phyloP scores from a whole-genome alignment of 148 eudicot species.

The Gaultheria prostrata region DNA sequence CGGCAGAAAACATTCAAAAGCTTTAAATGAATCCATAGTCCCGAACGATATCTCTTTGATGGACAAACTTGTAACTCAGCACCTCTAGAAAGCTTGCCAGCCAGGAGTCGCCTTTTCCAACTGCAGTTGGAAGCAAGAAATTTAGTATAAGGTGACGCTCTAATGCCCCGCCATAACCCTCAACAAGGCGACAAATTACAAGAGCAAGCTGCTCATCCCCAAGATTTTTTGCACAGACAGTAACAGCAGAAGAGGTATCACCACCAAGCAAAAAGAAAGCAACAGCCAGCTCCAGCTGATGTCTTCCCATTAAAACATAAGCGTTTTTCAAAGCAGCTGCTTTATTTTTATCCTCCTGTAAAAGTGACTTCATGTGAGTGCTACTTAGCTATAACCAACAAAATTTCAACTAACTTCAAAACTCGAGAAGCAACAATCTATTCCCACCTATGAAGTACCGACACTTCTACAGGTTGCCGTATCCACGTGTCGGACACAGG shows the following conservation, averaged over 20 bases:
- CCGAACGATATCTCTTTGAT: background rate
- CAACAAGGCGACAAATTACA: conserved; percentile 89
- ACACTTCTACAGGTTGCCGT: too few species aligned
- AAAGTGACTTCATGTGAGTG: conserved; percentile 2
- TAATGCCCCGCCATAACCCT: conserved; percentile 71
- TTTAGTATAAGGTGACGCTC: conserved; percentile 69
- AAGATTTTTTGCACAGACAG: conserved; percentile 89
- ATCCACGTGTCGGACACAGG: too few species aligned
- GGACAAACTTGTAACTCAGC: conserved; percentile 9
- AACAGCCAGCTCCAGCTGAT: conserved; percentile 85
- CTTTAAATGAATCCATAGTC: background rate
- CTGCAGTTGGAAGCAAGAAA: conserved; percentile 81
- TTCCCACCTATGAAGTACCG: too few species aligned
- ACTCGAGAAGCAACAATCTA: background rate
- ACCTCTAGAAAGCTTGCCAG: conserved; percentile 86
- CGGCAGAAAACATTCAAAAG: background rate
- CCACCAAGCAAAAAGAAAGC: conserved; percentile 99
- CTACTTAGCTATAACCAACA: background rate
- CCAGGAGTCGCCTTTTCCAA: conserved; percentile 80
- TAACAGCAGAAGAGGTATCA: conserved; percentile 77
- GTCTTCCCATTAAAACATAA: conserved; percentile 94
- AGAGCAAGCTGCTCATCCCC: conserved; percentile 98
- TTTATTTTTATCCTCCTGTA: conserved; percentile 87
- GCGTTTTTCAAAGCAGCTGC: conserved; percentile 99
- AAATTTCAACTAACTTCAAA: background rate